Evolutionary conservation across 1,284 basidiomycete genomes (phyloP), one percentile per base, ranked within the genome.

Genomic region (Boletus nobilissimus): DNA sequence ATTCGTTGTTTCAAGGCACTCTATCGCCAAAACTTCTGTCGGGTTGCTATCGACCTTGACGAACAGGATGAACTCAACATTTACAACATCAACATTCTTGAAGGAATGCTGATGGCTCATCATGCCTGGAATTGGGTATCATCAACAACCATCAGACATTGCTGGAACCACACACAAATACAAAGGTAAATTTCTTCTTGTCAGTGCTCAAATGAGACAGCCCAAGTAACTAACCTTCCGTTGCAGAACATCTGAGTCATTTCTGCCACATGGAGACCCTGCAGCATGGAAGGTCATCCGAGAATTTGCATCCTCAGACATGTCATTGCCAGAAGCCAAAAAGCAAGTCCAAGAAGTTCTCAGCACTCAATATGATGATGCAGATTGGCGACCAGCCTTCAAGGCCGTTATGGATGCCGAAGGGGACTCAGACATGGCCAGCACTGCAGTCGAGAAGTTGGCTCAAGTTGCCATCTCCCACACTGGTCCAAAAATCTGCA

Each of bases 1-100:
- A 78, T 78, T 5, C 5, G 18, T 1, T 72, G 60, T 48, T 67
- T 75, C 43, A 78, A 78, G 36, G 70, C 69, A 6, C 5, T 48
- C 0, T 78, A 78, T 5, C 13, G 6, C 1, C 29, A 3, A 0
- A 16, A 73, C 3, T 78, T 76, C 24, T 46, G n/a, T 32, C 3
- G 4, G 0, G 3, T 18, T 0, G 74, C 71, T 13, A 63, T 76
- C 22, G 9, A 66, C 1, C 63, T 60, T 24, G 73, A 78, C 22
- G 29, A 78, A 4, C 72, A 65, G 2, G 70, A 70, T 5, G 32
- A 77, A 4, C 6, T 5, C 0, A 13, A 78, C 5, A 68, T 78
- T 2, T 79, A 67, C 32, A 67, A 67, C 22, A 67, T 67, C 13
- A n/a, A 67, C 18, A 10, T 67, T 13, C 66, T 67, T 3, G 10